A percentile compares a stretch with the other conserved stretches of the same genome.
Evolutionary conservation across 805 yeast genomes (phyloP).

Genomic region (Yarrowia keelungensis): DNA sequence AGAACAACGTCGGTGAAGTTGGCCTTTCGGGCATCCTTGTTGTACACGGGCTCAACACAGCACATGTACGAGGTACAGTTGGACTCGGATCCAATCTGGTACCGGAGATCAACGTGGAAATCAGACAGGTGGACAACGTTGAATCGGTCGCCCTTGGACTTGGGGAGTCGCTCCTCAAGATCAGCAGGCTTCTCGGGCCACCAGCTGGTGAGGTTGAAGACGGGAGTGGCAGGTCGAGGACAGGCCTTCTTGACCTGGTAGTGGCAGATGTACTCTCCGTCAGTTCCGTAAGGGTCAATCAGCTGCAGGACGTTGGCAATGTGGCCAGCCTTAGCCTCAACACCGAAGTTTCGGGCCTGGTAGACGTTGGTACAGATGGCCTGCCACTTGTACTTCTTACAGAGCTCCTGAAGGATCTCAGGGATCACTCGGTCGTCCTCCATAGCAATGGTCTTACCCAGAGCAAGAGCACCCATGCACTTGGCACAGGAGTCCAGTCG

Average conservation of each 20-base stretch:
- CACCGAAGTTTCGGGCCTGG: slow-evolving; percentile 32
- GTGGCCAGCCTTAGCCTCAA: slow-evolving; percentile 44
- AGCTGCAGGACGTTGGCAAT: slow-evolving; percentile 59
- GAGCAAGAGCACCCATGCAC: slow-evolving; percentile 25
- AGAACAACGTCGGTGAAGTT: slow-evolving; percentile 47
- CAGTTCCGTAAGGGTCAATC: slow-evolving; percentile 61
- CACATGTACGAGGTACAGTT: slow-evolving; percentile 62
- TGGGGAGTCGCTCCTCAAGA: slow-evolving; percentile 35
- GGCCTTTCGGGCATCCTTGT: slow-evolving; percentile 36
- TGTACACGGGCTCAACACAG: slow-evolving; percentile 54
- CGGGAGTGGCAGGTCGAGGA: slow-evolving; percentile 60
- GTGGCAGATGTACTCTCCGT: slow-evolving; percentile 69
- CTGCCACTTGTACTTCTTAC: slow-evolving; percentile 35
- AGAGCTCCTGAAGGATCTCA: slow-evolving; percentile 24
- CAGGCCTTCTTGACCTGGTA: slow-evolving; percentile 59
- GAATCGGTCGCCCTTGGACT: slow-evolving; percentile 52
- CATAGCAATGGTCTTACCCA: slow-evolving; percentile 29
- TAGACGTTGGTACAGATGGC: slow-evolving; percentile 25
- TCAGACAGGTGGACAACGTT: slow-evolving; percentile 72
- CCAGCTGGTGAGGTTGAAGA: slow-evolving; percentile 54
- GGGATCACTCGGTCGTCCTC: slow-evolving; percentile 32
- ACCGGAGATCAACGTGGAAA: slow-evolving; percentile 64
- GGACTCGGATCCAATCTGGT: slow-evolving; percentile 56
- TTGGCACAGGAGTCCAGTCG: slow-evolving; percentile 28
- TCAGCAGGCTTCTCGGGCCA: slow-evolving; percentile 56